Conservation (phyloP, 768 basidiomycete genomes). For the Collybia nuda region DNA sequence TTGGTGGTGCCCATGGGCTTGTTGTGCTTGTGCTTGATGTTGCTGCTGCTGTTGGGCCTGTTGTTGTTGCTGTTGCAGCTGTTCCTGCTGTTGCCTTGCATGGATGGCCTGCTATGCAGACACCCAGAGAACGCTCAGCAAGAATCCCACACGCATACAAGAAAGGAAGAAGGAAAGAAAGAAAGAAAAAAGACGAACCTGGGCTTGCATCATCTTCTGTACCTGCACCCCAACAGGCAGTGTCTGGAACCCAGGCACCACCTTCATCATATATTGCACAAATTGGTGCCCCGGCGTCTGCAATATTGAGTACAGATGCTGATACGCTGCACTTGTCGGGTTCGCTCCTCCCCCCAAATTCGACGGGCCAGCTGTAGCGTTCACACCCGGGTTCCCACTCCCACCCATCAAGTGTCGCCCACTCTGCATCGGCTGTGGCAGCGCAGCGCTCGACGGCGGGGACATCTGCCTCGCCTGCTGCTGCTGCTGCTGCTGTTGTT, state of each 20-base stretch:
- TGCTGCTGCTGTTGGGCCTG: conserved; percentile 22
- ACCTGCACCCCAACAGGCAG: conserved; percentile 56
- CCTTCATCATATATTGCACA: conserved; percentile 50
- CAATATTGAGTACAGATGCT: conserved; percentile 49
- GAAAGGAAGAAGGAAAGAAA: not conserved
- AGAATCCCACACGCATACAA: not conserved
- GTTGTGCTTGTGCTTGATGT: conserved; percentile 16
- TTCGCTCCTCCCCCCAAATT: conserved; percentile 8
- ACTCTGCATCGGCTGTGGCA: conserved; percentile 6
- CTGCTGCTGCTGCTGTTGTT: conserved; percentile 18
- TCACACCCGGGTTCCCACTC: conserved; percentile 12
- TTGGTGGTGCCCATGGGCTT: conserved; percentile 22
- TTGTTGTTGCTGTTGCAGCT: conserved; percentile 24
- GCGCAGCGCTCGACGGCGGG: conserved; percentile 27
- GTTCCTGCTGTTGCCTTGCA: conserved; percentile 19
- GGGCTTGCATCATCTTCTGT: conserved; percentile 53
- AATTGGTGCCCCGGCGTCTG: conserved; percentile 58
- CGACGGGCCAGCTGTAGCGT: conserved; percentile 20
- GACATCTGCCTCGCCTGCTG: conserved; percentile 39
- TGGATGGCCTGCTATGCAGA: not conserved
- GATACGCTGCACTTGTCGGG: conserved; percentile 28
- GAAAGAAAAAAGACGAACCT: conserved; percentile 36
- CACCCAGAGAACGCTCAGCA: not conserved
- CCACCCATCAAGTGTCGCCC: conserved; percentile 11
- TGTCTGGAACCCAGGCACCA: conserved; percentile 51